phyloP scores from a whole-genome alignment of 768 basidiomycete genomes.

The Suillus occidentalis region DNA sequence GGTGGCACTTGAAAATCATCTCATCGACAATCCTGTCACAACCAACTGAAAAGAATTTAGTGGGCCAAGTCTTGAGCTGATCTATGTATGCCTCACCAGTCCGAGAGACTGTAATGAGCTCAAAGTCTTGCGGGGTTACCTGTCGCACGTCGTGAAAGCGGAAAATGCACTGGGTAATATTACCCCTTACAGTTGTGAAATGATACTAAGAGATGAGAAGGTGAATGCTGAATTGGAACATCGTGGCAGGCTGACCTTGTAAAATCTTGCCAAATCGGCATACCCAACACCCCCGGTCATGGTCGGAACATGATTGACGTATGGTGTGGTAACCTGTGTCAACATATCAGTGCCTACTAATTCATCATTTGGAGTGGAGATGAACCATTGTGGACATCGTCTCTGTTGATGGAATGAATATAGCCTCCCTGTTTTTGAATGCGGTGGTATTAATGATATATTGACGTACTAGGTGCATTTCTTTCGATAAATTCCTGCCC shows the following conservation, averaged over 20 bases:
- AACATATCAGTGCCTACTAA: not conserved
- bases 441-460: not conserved
- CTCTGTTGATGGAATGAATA: constrained; percentile 24
- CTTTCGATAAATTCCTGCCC: constrained; percentile 41
- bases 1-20: constrained; percentile 45
- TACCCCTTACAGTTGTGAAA: constrained; percentile 32
- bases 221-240: not conserved
- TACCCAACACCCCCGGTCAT: constrained; percentile 48
- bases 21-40: constrained; percentile 47
- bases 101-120: constrained; percentile 42
- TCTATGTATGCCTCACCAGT: constrained; percentile 27
- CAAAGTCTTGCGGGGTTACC: constrained; percentile 43
- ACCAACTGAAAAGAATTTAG: constrained; percentile 30
- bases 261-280: constrained; percentile 44
- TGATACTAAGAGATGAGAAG: constrained; percentile 30
- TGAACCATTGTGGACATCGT: constrained; percentile 44
- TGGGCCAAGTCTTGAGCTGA: constrained; percentile 9
- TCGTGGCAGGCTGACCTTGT: constrained; percentile 34
- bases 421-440: not conserved
- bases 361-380: constrained; percentile 1
- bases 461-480: constrained; percentile 35
- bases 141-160: constrained; percentile 7
- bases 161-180: not conserved
- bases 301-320: constrained; percentile 44
- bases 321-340: constrained; percentile 40